Base-by-base conservation (phyloP, 306 rosid genomes). In the Corylus heterophylla region DNA sequence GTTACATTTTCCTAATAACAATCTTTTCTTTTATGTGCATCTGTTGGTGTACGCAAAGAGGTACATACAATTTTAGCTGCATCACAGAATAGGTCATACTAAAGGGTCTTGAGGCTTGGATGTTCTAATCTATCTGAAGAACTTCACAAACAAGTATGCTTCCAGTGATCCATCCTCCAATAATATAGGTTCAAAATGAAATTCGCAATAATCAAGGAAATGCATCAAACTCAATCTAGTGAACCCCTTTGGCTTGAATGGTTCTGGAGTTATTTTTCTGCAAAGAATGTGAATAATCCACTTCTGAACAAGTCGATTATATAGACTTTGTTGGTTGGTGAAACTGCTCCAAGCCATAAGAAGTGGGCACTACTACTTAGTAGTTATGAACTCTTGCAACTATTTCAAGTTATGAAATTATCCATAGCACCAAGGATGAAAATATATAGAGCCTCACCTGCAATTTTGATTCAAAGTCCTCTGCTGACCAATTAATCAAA, bases 401-500 rank as follows among this genome's bases (percentile, higher is more conserved):
- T 74, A 74, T 66, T 73, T 54, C 54, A 44, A 48, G 54, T 58
- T 50, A 71, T 31, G 27, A 31, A 39, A 63, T 51, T 50, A 71
- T 74, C 35, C 69, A 54, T 49, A 73, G 35, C 44, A 74, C 35
- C 45, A 31, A 58, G n/a, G 71, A 20, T 73, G 59, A 66, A 62
- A 80, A 59, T 56, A 59, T 64, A 16, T 14, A 69, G 9, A 56
- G 48, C 45, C 63, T 86, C 74, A 92, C 97, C 96, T 94, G 98
- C 83, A 94, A 83, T 83, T 94, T 92, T 72, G 98, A 88, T 84
- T 94, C 98, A 47, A 94, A 94, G 82, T 92, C 97, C 85, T 90
- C 96, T 0, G 97, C 94, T 31, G 98, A 94, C 97, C 98, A 94
- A 79, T 94, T 90, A 90, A 94, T 89, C 79, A 93, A 79, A 88